Base-by-base conservation (phyloP, 179 eudicot species). In the Gypsophila paniculata region DNA sequence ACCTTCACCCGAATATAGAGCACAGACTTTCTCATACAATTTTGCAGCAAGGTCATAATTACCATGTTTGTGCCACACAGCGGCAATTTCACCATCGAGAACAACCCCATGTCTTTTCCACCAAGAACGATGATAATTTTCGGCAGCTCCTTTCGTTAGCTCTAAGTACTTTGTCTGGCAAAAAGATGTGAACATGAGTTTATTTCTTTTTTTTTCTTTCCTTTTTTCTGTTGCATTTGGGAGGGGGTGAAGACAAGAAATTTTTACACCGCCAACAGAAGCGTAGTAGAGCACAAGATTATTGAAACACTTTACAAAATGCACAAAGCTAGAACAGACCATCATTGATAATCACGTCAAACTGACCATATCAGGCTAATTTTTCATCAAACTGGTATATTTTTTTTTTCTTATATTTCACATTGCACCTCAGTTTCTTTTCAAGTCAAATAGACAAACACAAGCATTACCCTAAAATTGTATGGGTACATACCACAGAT, bases 91-190 rank as follows among this genome's bases (percentile, higher is more conserved):
- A 70, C 99, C 99, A 74, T 95, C 97, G 74, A 95, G 94, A 63
- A 89, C 96, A 86, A 95, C 97, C 73, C 97, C 97, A 32, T 95
- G 95, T 76, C 99, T 88, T 83, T 85, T 92, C 97, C 99, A 88
- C 99, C 99, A 95, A 4, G 99, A 95, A 70, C 74, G 88, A 76
- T 95, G 93, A 74, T 90, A 95, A 80, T 90, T 91, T 65, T 92
- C 87, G 58, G 97, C 96, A 83, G 97, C 99, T 70, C 95, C 96
- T 73, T 89, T 90, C 14, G 93, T 85, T 49, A 95, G 86, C 76
- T 91, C 96, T 80, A 95, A 83, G 76, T 95, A 95, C 65, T 92
- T 95, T 82, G 88, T 73, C 97, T 92, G 89, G 63, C 49, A 79
- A 7, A 36, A 23, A 70, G 38, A 18, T 32, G 34, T 11, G 17